Evolutionary conservation across 768 basidiomycete genomes (phyloP), one percentile per base, ranked within the genome.

Genomic region (Suillus variegatus): DNA sequence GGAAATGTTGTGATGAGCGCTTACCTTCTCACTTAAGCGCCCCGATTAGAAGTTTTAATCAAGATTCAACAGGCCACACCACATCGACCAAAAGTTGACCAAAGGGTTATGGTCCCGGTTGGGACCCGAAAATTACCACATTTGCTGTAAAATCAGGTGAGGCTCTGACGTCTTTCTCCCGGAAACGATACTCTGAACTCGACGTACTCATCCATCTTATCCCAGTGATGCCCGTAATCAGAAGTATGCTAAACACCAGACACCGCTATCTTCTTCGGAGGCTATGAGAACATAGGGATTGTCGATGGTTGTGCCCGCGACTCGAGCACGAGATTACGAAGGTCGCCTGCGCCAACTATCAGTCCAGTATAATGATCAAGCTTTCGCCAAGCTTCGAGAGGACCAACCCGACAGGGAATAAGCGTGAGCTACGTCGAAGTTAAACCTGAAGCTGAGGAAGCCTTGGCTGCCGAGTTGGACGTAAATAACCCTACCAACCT

Each of bases 1-100:
- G 57, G 18, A 58, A 58, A 58, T 41, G 57, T 25, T 41, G 40
- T 58, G 57, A 25, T 40, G 57, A 41, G 40, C 38, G 57, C 57
- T 58, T 58, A 58, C 57, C 57, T 41, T 38, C 51, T 32, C 6
- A 22, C 47, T 22, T 8, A 18, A 52, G 25, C 51, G 51, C 51
- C 16, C 22, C 7, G 22, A 25, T 49, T 25, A 7, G 16, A 54
- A 32, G 52, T 35, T 32, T 32, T 32, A 32, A 32, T 32, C 32
- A 32, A 28, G 28, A 28, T 28, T 28, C 28, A 28, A 28, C 51
- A 12, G 3, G n/a, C 47, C 32, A 32, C 32, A 32, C 32, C 32
- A 32, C 22, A 22, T 22, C 47, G 22, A 47, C 46, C 47, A 22
- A 49, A 49, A 44, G 6, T 43, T 43, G 41, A 40, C 41, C 16